Conservation (phyloP, 495 filamentous ascomycete genomes). For the Hyaloscypha finlandica region DNA sequence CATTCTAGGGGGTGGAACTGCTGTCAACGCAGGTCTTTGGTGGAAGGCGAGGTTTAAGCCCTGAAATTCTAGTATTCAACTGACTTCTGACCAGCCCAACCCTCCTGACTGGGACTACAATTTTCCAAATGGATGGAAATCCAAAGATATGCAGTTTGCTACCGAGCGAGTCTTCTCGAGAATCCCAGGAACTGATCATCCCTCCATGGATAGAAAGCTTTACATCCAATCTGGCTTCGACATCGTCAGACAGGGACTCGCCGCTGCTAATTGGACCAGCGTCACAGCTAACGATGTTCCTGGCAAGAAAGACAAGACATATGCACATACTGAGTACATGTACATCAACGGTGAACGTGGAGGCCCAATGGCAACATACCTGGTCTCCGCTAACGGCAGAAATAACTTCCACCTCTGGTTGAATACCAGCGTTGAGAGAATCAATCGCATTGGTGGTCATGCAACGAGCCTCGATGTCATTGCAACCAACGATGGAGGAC, state of each 20-base stretch:
- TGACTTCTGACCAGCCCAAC: conserved; percentile 33
- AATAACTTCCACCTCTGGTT: conserved; percentile 69
- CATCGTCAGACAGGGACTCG: conserved; percentile 54
- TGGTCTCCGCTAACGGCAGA: conserved; percentile 59
- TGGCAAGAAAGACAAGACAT: conserved; percentile 67
- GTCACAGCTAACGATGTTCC: conserved; percentile 63
- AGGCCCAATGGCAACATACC: conserved; percentile 74
- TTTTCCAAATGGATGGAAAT: conserved; percentile 75
- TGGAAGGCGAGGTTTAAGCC: conserved; percentile 44
- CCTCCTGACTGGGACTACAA: conserved; percentile 67
- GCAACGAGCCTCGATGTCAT: conserved; percentile 70
- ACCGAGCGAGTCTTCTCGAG: conserved; percentile 62
- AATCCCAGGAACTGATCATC: conserved; percentile 69
- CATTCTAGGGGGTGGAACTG: conserved; percentile 76
- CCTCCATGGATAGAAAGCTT: conserved; percentile 66
- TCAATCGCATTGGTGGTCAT: conserved; percentile 61
- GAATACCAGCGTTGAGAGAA: conserved; percentile 64
- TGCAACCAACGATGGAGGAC: conserved; percentile 54
- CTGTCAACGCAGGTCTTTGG: conserved; percentile 67
- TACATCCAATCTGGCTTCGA: conserved; percentile 70
- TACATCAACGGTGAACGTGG: conserved; percentile 65
- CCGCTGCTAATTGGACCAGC: conserved; percentile 58
- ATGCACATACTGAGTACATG: conserved; percentile 69
- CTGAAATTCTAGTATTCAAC: conserved; percentile 27
- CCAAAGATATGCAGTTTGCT: conserved; percentile 58